A percentile compares a stretch with the other conserved stretches of the same genome.
phyloP scores from a whole-genome alignment of 768 basidiomycete genomes.

The Paxillus rubicundulus region DNA sequence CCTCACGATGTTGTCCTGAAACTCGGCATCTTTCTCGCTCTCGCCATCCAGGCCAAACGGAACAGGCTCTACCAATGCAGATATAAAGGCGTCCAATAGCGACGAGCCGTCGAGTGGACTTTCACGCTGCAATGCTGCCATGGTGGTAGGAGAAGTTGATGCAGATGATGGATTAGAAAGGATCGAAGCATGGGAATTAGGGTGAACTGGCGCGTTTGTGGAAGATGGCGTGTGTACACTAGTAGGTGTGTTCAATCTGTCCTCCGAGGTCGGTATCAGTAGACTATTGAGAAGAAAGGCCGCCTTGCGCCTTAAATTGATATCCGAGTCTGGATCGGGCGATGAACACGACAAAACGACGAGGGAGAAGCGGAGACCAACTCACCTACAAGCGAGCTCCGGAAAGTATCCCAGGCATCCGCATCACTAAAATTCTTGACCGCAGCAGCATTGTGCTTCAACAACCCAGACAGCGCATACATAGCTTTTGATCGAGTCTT shows the following conservation, averaged over 20 bases:
- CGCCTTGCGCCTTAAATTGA: constrained; percentile 72
- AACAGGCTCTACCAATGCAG: constrained; percentile 51
- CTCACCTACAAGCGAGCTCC: constrained; percentile 59
- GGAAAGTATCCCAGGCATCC: constrained; percentile 64
- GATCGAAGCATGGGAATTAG: constrained; percentile 71
- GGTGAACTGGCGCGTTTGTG: constrained; percentile 45
- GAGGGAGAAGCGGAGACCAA: background rate
- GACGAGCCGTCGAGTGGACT: constrained; percentile 31
- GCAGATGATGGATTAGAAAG: constrained; percentile 50
- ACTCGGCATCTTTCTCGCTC: constrained; percentile 55
- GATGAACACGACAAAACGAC: constrained; percentile 4
- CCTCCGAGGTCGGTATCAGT: constrained; percentile 47
- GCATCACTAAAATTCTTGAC: constrained; percentile 48
- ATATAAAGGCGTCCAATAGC: constrained; percentile 50
- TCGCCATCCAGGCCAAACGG: constrained; percentile 72
- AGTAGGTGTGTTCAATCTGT: background rate
- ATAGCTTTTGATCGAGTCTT: constrained; percentile 74
- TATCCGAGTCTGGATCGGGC: constrained; percentile 62
- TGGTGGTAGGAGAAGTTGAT: constrained; percentile 48
- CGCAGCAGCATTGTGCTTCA: constrained; percentile 76
- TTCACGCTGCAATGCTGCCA: constrained; percentile 43
- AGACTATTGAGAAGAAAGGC: constrained; percentile 75
- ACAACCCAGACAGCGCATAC: constrained; percentile 72
- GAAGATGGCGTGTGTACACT: constrained; percentile 23
- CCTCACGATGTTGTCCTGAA: constrained; percentile 64